A percentile compares a stretch with the other conserved stretches of the same genome.
Evolutionary conservation across 176 grass and related monocot genomes (phyloP).

Genomic region (Hordeum marinum): DNA sequence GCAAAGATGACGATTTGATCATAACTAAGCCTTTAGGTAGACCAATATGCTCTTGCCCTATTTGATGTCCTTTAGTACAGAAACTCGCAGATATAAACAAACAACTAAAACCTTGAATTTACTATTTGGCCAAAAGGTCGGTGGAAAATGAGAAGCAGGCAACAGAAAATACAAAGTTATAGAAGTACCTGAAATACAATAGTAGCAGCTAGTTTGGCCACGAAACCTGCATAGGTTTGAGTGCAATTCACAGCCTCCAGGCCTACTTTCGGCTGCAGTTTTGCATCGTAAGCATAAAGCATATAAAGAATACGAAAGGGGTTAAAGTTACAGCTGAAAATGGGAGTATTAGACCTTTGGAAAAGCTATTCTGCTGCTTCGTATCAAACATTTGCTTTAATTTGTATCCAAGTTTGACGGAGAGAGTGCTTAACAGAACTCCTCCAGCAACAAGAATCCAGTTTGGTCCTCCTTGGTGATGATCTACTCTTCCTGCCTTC

Average conservation of each 20-base stretch:
- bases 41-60: background rate
- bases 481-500: constrained; percentile 41
- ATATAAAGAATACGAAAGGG: background rate
- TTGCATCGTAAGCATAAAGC: constrained; percentile 12
- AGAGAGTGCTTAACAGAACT: constrained; percentile 76
- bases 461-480: constrained; percentile 73
- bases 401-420: constrained; percentile 80
- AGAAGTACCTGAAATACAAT: constrained; percentile 59
- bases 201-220: constrained; percentile 54
- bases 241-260: constrained; percentile 49
- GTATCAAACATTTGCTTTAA: constrained; percentile 67
- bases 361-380: constrained; percentile 44
- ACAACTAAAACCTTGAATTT: background rate
- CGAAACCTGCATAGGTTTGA: constrained; percentile 55
- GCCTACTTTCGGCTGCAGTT: constrained; percentile 51
- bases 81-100: background rate
- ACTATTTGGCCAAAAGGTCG: background rate
- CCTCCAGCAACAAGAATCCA: constrained; percentile 87
- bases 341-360: constrained; percentile 55
- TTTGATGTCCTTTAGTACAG: background rate
- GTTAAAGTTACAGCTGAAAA: constrained; percentile 9
- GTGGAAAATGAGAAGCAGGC: background rate
- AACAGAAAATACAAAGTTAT: constrained; percentile 10
- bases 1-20: background rate
- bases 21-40: background rate